Percentiles rank a stretch among this genome's conserved stretches.
These are phyloP conservation scores for Scheffersomyces lignicola DNA, from an alignment of 1,139 yeast species.

Conservation along the genomic window DNA sequence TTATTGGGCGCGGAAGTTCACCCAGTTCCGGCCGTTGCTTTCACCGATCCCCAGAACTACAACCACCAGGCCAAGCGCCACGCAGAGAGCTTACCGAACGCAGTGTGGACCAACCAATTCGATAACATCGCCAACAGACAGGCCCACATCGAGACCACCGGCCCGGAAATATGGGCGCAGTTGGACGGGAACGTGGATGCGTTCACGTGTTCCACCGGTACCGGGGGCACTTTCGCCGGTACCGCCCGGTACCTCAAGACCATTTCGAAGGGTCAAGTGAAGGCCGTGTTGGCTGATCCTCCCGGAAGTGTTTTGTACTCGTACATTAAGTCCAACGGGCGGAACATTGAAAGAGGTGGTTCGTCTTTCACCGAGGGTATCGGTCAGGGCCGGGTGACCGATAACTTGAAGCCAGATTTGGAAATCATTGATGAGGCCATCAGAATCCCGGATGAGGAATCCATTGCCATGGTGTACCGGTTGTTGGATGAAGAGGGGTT, in stretches of 20 bases:
- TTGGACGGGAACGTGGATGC: slow-evolving; percentile 78
- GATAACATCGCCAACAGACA: slow-evolving; percentile 85
- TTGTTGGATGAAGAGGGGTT: slow-evolving; percentile 87
- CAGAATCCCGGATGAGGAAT: slow-evolving; percentile 69
- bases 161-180: slow-evolving; percentile 91
- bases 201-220: slow-evolving; percentile 87
- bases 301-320: slow-evolving; percentile 88
- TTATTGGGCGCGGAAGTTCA: slow-evolving; percentile 81
- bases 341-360: slow-evolving; percentile 65
- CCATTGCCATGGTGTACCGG: slow-evolving; percentile 79
- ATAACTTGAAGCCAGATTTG: slow-evolving; percentile 72
- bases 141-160: slow-evolving; percentile 88
- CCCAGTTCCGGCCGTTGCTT: slow-evolving; percentile 90
- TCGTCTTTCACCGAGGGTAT: slow-evolving; percentile 92
- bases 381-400: slow-evolving; percentile 92
- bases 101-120: slow-evolving; percentile 91
- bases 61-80: slow-evolving; percentile 84
- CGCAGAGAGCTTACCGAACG: slow-evolving; percentile 71
- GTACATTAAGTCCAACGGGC: slow-evolving; percentile 67
- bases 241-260: slow-evolving; percentile 72
- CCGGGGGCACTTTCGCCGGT: slow-evolving; percentile 92
- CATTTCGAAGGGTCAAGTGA: slow-evolving; percentile 55
- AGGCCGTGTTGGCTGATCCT: slow-evolving; percentile 81
- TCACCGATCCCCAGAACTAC: slow-evolving; percentile 75
- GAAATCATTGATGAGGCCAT: slow-evolving; percentile 73